These are phyloP conservation scores for Trifolium subterraneum DNA, from an alignment of 306 rosid species.

Conservation along the genomic window DNA sequence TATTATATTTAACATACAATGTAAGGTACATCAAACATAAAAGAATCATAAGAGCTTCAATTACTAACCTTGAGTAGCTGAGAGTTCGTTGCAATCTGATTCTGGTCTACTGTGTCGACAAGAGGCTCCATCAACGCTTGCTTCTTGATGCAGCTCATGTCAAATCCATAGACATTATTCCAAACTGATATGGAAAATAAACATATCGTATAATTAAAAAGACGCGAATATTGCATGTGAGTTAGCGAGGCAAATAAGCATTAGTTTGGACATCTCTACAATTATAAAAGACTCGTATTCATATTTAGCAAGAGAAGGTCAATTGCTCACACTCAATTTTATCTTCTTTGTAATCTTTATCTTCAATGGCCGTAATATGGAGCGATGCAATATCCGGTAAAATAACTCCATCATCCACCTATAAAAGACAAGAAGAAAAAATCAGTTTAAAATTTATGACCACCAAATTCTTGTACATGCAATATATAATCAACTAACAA, in stretches of 20 bases:
- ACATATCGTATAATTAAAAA: conserved; percentile 13
- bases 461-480: neutral
- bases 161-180: conserved; percentile 91
- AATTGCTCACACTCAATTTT: conserved; percentile 91
- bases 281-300: conserved; percentile 28
- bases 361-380: conserved; percentile 88
- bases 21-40: conserved; percentile 19
- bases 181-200: conserved; percentile 68
- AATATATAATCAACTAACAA: conserved; percentile 6
- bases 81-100: conserved; percentile 90
- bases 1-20: neutral
- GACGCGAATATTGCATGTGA: neutral
- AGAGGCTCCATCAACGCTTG: conserved; percentile 98
- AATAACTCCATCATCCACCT: conserved; percentile 84
- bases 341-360: conserved; percentile 96
- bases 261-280: conserved; percentile 10
- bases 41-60: conserved; percentile 15
- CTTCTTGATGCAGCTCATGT: conserved; percentile 99
- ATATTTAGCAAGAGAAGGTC: conserved; percentile 29
- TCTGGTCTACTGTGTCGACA: conserved; percentile 94
- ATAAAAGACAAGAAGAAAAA: conserved; percentile 25
- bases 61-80: conserved; percentile 82
- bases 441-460: neutral
- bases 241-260: conserved; percentile 19
- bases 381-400: conserved; percentile 93